Percentiles rank a stretch among this genome's conserved stretches.
Conservation (phyloP, 2,329 filamentous ascomycete species). For the Trichoderma endophyticum region DNA sequence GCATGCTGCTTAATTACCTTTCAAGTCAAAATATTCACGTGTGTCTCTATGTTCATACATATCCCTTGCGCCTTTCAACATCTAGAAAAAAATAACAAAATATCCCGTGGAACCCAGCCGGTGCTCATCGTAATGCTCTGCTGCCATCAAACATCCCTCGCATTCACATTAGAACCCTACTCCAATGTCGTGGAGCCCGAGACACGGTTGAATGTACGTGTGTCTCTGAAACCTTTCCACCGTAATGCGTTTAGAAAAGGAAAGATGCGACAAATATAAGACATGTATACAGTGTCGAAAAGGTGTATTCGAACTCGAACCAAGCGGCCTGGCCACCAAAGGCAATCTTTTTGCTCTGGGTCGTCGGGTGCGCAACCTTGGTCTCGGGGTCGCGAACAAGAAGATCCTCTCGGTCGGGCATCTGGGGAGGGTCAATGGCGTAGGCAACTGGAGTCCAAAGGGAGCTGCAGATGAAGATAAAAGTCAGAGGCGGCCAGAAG, state of each 20-base stretch:
- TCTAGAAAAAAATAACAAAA: background rate
- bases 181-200: background rate
- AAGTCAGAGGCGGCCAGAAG: constrained; percentile 60
- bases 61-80: constrained; percentile 16
- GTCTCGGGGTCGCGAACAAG: constrained; percentile 54
- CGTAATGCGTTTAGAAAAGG: constrained; percentile 24
- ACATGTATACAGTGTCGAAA: constrained; percentile 48
- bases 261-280: constrained; percentile 47
- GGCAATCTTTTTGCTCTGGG: constrained; percentile 51
- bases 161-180: background rate
- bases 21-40: constrained; percentile 10
- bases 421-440: constrained; percentile 56
- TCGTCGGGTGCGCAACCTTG: constrained; percentile 50
- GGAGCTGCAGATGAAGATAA: constrained; percentile 52
- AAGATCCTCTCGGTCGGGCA: constrained; percentile 57
- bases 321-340: constrained; percentile 52
- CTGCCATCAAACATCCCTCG: background rate
- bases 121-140: constrained; percentile 4
- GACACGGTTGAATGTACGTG: constrained; percentile 8
- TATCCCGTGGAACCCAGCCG: constrained; percentile 1
- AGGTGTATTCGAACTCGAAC: constrained; percentile 54
- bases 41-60: constrained; percentile 19
- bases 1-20: constrained; percentile 1
- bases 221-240: background rate
- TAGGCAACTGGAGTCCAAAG: constrained; percentile 60